A percentile compares a stretch with the other conserved stretches of the same genome.
phyloP scores from a whole-genome alignment of 805 yeast genomes.

The Lachancea quebecensis region DNA sequence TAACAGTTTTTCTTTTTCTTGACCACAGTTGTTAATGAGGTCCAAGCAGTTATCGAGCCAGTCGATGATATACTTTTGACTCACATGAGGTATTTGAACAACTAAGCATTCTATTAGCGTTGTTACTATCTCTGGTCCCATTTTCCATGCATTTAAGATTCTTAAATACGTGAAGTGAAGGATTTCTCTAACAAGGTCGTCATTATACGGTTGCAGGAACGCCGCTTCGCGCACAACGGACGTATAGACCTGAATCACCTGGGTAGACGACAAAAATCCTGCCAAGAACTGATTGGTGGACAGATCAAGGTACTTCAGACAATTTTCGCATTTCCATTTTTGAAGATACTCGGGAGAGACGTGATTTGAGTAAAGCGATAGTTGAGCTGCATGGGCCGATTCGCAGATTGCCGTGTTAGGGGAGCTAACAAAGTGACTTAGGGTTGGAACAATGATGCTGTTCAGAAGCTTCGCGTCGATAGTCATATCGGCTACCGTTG shows the following conservation, averaged over 20 bases:
- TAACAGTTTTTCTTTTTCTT: conserved; percentile 9
- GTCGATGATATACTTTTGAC: conserved; percentile 9
- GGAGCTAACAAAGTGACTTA: conserved; percentile 9
- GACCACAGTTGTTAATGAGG: conserved; percentile 7
- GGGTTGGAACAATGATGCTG: conserved; percentile 10
- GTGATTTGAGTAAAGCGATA: conserved; percentile 14
- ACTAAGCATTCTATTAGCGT: conserved; percentile 20
- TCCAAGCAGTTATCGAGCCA: conserved; percentile 27
- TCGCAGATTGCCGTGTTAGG: conserved; percentile 17
- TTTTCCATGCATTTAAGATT: conserved; percentile 10
- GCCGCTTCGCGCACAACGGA: conserved; percentile 13
- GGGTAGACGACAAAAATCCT: conserved; percentile 14
- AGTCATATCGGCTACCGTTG: conserved; percentile 9
- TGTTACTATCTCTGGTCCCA: conserved; percentile 7
- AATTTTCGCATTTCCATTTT: conserved; percentile 16
- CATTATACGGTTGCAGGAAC: conserved; percentile 7
- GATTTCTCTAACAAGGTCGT: conserved; percentile 16
- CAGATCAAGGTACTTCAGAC: conserved; percentile 11
- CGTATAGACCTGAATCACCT: conserved; percentile 16
- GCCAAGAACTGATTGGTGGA: conserved; percentile 15
- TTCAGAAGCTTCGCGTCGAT: conserved; percentile 6
- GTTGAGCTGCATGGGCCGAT: conserved; percentile 18
- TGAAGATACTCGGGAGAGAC: conserved; percentile 2
- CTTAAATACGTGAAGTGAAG: conserved; percentile 19
- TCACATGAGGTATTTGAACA: conserved; percentile 15